Base-by-base conservation (phyloP, 2,329 filamentous ascomycete species). In the Metarhizium anisopliae region DNA sequence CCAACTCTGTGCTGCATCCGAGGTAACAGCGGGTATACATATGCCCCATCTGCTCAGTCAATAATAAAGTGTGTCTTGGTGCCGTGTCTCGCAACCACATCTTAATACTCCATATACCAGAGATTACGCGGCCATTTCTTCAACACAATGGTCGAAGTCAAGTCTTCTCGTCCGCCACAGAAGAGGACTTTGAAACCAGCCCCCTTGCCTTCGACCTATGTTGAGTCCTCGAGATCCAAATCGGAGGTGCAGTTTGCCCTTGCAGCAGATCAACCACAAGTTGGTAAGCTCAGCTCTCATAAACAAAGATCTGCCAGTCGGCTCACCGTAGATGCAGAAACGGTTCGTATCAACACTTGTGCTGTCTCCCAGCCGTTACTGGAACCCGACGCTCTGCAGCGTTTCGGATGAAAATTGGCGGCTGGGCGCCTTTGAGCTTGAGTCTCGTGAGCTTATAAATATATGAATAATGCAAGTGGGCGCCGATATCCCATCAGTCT, bases 351-450 rank as follows among this genome's bases (percentile, higher is more conserved):
- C 57, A 64, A 68, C 52, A 66, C 63, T 16, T 55, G 60, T 6
- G 60, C 62, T 10, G 61, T 65, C 18, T 56, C 67, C 8, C 70
- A 72, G 55, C 70, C 70, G 4, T 72, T 73, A 47, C 60, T 73
- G 7, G 65, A 73, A 43, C 68, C 67, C 10, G 59, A 61, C 20
- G 59, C 59, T 4, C 42, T 67, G n/a, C 57, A 62, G 13, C 54
- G 59, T 18, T 61, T 59, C 60, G 55, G 58, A 47, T 59, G 53
- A 52, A 58, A 52, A 2, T 6, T 40, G 11, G 38, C 14, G 8
- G 38, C 38, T 40, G 38, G 8, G 2, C 10, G 2, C 32, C 10
- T 35, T 11, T 35, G 6, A 40, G 8, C 38, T 40, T 16, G 38
- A 35, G 32, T 35, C 32, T 40, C 13, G 14, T 40, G 10, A 40